These are phyloP conservation scores for Pythium aquatile DNA, from an alignment of 352 stramenopile genomes.

Conservation along the genomic window DNA sequence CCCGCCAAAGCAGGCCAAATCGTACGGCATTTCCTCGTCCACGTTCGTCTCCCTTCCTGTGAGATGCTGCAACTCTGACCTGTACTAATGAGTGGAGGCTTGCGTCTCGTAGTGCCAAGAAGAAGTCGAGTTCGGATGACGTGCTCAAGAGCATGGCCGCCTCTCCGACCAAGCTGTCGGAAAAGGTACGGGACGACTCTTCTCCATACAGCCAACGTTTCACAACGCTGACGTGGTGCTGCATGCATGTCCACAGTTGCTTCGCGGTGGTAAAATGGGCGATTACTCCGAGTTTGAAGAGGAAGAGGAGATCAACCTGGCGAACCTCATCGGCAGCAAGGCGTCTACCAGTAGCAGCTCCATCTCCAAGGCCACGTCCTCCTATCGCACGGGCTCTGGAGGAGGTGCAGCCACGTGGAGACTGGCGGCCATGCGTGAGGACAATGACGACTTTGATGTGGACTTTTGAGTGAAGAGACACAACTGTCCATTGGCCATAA, in stretches of 20 bases:
- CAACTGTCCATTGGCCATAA: constrained; percentile 10
- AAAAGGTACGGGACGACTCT: constrained; percentile 40
- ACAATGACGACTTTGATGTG: constrained; percentile 61
- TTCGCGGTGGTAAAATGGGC: constrained; percentile 70
- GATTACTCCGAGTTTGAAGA: constrained; percentile 84
- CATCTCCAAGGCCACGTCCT: constrained; percentile 2
- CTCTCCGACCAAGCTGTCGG: constrained; percentile 49
- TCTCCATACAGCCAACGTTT: too few relatives aligned
- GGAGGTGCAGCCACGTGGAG: not conserved
- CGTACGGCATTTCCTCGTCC: constrained; percentile 49
- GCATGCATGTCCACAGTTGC: constrained; percentile 31
- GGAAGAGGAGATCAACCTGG: constrained; percentile 71
- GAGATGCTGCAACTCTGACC: not conserved
- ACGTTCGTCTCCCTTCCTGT: constrained; percentile 14
- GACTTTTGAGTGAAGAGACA: constrained; percentile 41
- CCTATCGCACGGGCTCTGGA: not conserved
- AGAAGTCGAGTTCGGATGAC: constrained; percentile 44
- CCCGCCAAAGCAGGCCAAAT: constrained; percentile 44
- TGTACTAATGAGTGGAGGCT: too few relatives aligned
- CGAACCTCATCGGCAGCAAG: constrained; percentile 67
- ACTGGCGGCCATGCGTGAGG: constrained; percentile 13
- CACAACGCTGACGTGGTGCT: too few relatives aligned
- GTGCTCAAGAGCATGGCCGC: constrained; percentile 64
- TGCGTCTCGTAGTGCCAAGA: constrained; percentile 42
- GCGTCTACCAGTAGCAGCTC: constrained; percentile 8